Percentiles rank a stretch among this genome's conserved stretches.
Conservation (phyloP, 768 basidiomycete species). For the Macrolepiota albuminosa region DNA sequence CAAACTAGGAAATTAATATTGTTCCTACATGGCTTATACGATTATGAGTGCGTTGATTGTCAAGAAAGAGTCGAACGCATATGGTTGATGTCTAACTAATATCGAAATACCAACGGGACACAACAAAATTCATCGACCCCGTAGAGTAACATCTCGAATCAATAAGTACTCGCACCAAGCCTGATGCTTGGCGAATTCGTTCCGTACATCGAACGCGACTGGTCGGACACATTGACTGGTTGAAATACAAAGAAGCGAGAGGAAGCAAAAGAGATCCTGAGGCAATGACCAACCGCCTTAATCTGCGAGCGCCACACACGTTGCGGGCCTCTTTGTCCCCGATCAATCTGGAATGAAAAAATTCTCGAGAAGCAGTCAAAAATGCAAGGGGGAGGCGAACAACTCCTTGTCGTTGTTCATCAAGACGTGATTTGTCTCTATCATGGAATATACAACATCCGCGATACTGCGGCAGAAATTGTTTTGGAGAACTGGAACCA, state of each 20-base stretch:
- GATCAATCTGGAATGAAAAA: background rate
- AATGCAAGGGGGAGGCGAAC: conserved; percentile 5
- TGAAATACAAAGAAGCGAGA: conserved; percentile 9
- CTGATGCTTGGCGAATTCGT: conserved; percentile 1
- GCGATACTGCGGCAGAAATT: background rate
- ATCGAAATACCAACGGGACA: background rate
- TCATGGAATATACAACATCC: conserved; percentile 5
- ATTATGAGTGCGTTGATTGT: background rate
- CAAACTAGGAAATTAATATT: background rate
- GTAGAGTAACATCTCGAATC: conserved; percentile 7
- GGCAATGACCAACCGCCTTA: conserved; percentile 10
- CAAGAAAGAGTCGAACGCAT: background rate
- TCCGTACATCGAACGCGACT: conserved; percentile 6
- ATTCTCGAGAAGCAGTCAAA: background rate
- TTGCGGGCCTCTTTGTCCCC: conserved; percentile 7
- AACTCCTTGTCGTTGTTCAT: conserved; percentile 8
- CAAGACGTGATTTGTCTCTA: conserved; percentile 8
- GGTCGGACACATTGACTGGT: conserved; percentile 5
- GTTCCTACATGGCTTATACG: conserved; percentile 10
- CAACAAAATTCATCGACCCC: conserved; percentile 5
- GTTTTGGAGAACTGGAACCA: background rate
- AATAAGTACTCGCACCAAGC: conserved; percentile 3
- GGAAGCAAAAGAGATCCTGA: background rate
- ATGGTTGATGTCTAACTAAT: background rate
- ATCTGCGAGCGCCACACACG: conserved; percentile 6